Evolutionary conservation across 2,329 filamentous ascomycete genomes (phyloP), one percentile per base, ranked within the genome.

Genomic region (Xylaria sp.): DNA sequence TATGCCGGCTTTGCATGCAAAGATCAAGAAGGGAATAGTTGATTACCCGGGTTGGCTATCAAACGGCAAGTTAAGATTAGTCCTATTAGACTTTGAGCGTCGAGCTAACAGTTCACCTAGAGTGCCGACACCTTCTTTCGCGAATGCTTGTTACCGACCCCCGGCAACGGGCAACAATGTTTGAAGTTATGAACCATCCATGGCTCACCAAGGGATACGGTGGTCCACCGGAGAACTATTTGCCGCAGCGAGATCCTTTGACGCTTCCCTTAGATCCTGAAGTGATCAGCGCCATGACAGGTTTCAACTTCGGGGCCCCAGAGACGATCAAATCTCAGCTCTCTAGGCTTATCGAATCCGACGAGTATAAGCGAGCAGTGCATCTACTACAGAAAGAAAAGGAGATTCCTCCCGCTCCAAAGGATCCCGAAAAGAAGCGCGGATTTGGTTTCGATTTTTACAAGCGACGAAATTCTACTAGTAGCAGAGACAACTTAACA

Each of bases 81-180:
- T 62, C 36, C 43, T 56, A 20, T 52, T 30, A 36, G 25, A 18
- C 57, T 73, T 73, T 39, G 32, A 28, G n/a, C 20, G 25, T 23
- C 34, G 41, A 74, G 67, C 82, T 86, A 77, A 87, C 74, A 25
- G 52, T 36, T 4, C 23, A 36, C 64, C 13, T 73, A 97, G 96
- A 99, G 83, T 98, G 96, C 81, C 94, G 93, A 73, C 91, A 94
- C 79, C 87, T 99, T 56, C 93, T 99, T 65, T 94, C 94, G 0
- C 89, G 94, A 62, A 98, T 98, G 96, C 87, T 99, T 55, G 94
- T 97, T 23, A 98, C 96, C 4, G 95, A 98, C 74, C 95, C 96
- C 30, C 90, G 89, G 76, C 90, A 95, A 76, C 90, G 96, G 71
- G 93, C 95, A 50, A 94, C 89, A 46, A 89, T 99, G 80, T 86